Evolutionary conservation across 768 basidiomycete species (phyloP), one percentile per base, ranked within the genome.

Genomic region (Daedaleopsis sinensis): DNA sequence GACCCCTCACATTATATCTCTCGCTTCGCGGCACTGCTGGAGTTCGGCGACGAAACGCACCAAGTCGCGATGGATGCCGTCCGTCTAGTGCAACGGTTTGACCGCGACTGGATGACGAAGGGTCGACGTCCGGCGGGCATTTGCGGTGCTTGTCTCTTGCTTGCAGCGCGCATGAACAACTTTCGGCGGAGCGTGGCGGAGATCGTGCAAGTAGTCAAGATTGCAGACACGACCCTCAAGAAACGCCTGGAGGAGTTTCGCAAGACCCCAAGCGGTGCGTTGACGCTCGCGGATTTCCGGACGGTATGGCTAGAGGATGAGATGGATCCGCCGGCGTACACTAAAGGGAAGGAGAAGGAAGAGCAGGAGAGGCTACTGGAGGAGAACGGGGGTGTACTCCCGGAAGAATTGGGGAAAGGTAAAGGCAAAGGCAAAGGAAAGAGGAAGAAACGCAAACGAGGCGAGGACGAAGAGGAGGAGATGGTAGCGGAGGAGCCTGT

Each of bases 91-190:
- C 88, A 91, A 61, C 86, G 97, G 36, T 98, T 98, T 76, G 90
- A 94, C 70, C 84, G 93, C 24, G 97, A 98, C 74, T 99, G 97
- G 97, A 96, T 99, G 85, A 90, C 93, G 15, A 89, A 89, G 42
- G 97, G 97, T 15, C 87, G 97, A 21, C 85, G 97, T 7, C 97
- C 97, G 0, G 94, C 97, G 0, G 97, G 97, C 21, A 96, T 99
- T 62, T 99, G 97, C 71, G 97, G 97, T 35, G 97, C 97, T 0
- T 94, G 93, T 27, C 83, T 98, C 32, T 82, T 98, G 43, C 85
- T 99, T 16, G 97, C 97, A 0, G 97, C 95, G 36, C 87, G 97
- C 24, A 98, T 99, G 97, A 98, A 96, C 77, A 97, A 97, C 74
- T 98, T 96, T 70, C 80, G 96, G 46, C 81, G 97, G 49, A 93